Evolutionary conservation across 176 grass and related monocot species (phyloP).

Genomic region (Eragrostis curvula): DNA sequence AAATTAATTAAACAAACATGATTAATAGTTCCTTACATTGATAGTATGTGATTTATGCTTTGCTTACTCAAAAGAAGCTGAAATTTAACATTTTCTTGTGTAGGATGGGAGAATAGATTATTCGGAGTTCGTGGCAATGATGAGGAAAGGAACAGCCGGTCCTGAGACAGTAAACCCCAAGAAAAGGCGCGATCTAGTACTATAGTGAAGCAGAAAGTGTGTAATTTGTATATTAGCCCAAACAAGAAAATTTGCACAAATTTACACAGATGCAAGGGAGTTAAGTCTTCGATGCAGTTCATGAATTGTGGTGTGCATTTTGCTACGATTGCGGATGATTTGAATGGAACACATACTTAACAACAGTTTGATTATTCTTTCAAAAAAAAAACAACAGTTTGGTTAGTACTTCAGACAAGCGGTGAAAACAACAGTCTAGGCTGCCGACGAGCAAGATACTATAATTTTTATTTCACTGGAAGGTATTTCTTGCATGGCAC

Average conservation of each 20-base stretch:
- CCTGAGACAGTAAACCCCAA: conserved; percentile 34
- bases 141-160: conserved; percentile 52
- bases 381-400: not conserved
- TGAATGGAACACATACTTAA: not conserved
- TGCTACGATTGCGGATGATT: not conserved
- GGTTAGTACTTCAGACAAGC: not conserved
- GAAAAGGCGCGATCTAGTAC: conserved; percentile 49
- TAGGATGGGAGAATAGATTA: conserved; percentile 84
- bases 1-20: not conserved
- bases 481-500: not conserved
- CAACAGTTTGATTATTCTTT: too few relatives aligned
- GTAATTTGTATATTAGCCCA: conserved; percentile 17
- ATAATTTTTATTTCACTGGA: not conserved
- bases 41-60: conserved; percentile 16
- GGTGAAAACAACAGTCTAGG: not conserved
- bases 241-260: conserved; percentile 31
- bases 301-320: conserved; percentile 32
- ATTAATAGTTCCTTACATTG: not conserved
- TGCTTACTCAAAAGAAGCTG: not conserved
- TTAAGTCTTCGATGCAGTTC: not conserved
- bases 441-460: not conserved
- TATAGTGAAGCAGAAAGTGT: conserved; percentile 30
- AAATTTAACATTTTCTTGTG: conserved; percentile 8
- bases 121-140: conserved; percentile 62
- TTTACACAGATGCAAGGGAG: conserved; percentile 13